Base-by-base conservation (phyloP, 2,329 filamentous ascomycete genomes). In the Tolypocladium ophioglossoides region DNA sequence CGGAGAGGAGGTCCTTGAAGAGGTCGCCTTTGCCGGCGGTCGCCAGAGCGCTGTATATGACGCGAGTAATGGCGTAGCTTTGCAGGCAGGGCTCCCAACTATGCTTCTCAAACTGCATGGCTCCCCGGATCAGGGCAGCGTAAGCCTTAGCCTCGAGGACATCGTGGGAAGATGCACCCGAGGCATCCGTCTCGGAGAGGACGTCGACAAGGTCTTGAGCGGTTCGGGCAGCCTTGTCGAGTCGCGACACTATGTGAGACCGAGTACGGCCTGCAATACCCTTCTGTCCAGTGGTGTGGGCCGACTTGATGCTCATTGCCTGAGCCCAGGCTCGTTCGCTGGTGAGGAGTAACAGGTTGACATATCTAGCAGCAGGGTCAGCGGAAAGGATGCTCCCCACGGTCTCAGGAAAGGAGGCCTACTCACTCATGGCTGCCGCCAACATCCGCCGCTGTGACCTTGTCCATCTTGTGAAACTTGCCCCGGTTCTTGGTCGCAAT, bases 261-360 rank as follows among this genome's bases (percentile, higher is more conserved):
- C 91, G 85, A 20, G 89, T 87, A 52, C 86, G 83, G 56, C 91
- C 87, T 32, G 85, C 82, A 59, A 96, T 87, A 50, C 85, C 86
- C 69, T 89, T 88, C 57, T 85, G 84, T 62, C 94, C 89, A 62
- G 87, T 80, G 40, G 88, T 82, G 67, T 95, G 89, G 22, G 83
- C 76, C 4, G 89, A 82, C 72, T 95, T 96, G 79, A 96, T 90
- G 67, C 87, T 84, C 91, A 97, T 95, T 55, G 91, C 92, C 70
- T 96, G 86, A 39, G 94, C 92, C 89, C 91, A 97, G 52, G 91
- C 89, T 59, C 94, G 83, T 74, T 99, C 94, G 57, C 91, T 85
- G 40, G 84, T 88, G 64, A 96, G 83, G 54, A 99, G 78, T 35
- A 92, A 77, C n/a, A 96, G 77, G 61, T 87, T 79, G 50, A 85